phyloP scores from a whole-genome alignment of 306 rosid genomes.

The Hippophae tibetana region DNA sequence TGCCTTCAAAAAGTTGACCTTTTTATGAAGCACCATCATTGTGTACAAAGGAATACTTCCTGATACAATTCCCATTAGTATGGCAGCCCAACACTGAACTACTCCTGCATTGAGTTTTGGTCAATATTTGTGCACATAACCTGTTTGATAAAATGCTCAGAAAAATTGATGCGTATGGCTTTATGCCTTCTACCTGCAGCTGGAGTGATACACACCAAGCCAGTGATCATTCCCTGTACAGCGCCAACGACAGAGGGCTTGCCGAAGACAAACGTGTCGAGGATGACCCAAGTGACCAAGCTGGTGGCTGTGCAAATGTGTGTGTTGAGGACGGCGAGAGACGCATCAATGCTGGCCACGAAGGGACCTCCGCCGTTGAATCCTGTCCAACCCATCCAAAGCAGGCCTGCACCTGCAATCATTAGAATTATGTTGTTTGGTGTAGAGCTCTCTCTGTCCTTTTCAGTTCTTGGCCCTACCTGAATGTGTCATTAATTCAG shows the following conservation, averaged over 20 bases:
- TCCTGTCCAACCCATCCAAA: constrained; percentile 61
- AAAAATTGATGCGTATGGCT: background rate
- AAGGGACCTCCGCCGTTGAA: constrained; percentile 50
- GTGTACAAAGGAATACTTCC: constrained; percentile 52
- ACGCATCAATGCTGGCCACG: constrained; percentile 25
- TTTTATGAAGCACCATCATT: constrained; percentile 36
- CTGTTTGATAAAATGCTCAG: background rate
- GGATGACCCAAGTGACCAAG: constrained; percentile 30
- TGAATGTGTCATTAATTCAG: background rate
- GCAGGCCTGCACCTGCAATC: constrained; percentile 43
- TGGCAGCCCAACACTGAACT: constrained; percentile 54
- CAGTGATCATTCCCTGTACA: constrained; percentile 45
- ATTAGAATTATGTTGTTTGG: constrained; percentile 35
- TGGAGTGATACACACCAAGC: constrained; percentile 45
- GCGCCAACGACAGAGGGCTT: constrained; percentile 42
- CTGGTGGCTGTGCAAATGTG: constrained; percentile 38
- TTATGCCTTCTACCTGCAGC: constrained; percentile 25
- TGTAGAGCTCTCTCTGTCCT: constrained; percentile 11
- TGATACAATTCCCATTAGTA: constrained; percentile 36
- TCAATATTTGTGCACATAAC: too few relatives aligned
- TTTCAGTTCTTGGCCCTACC: constrained; percentile 10
- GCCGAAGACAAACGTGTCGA: constrained; percentile 27
- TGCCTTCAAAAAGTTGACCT: constrained; percentile 17
- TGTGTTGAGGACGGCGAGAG: constrained; percentile 41
- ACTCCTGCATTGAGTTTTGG: constrained; percentile 23